phyloP scores from a whole-genome alignment of 1,284 basidiomycete species.

The Melampsora larici-populina region DNA sequence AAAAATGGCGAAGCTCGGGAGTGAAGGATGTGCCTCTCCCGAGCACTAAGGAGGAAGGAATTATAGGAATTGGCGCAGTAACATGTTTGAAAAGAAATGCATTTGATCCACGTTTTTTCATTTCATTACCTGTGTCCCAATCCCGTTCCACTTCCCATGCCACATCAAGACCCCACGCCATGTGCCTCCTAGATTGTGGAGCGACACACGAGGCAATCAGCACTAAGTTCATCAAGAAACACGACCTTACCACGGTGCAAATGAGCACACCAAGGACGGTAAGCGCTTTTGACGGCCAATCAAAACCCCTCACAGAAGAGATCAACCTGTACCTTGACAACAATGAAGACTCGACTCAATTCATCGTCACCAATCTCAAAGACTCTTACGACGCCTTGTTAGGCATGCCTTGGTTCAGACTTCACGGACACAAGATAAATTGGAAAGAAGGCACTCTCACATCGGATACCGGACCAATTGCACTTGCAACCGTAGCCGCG shows the following conservation, averaged over 20 bases:
- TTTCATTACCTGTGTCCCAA: background rate
- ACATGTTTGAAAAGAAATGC: background rate
- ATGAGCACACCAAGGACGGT: too few relatives aligned
- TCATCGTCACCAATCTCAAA: background rate
- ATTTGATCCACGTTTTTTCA: background rate
- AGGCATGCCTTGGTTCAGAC: background rate
- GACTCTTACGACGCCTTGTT: background rate
- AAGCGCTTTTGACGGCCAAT: background rate
- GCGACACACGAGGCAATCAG: background rate
- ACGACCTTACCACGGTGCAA: too few relatives aligned
- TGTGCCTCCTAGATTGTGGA: background rate
- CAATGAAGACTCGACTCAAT: background rate
- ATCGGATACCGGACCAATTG: background rate
- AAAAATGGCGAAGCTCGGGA: too few relatives aligned
- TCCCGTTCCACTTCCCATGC: background rate
- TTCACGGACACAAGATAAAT: background rate
- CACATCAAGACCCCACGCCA: background rate
- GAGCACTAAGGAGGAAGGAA: background rate
- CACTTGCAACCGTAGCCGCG: background rate
- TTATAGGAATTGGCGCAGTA: background rate
- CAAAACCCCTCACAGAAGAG: background rate
- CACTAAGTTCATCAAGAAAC: background rate
- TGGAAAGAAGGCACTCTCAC: background rate
- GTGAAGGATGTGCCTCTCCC: constrained; percentile 4
- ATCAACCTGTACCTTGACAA: background rate